A percentile compares a stretch with the other conserved stretches of the same genome.
Conservation (phyloP, 73 alveolate species). For the Chromera velia region DNA sequence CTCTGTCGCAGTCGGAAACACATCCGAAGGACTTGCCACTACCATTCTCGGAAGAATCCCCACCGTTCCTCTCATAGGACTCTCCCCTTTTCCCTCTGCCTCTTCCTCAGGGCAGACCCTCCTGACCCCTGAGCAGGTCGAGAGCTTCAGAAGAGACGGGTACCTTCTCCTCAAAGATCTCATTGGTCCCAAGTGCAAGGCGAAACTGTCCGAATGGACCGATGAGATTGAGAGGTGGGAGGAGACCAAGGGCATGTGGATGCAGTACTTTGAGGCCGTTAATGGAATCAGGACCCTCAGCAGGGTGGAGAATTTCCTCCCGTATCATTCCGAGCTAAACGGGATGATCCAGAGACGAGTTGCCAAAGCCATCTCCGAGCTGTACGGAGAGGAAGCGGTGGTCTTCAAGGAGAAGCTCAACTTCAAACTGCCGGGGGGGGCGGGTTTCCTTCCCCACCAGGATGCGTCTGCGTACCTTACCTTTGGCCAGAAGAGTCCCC, state of each 20-base stretch:
- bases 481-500: neutral
- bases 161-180: no score
- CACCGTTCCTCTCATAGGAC: no score
- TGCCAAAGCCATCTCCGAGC: neutral
- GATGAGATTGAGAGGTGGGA: neutral
- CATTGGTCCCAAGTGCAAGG: no score
- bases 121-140: no score
- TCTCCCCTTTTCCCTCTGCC: no score
- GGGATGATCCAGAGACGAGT: neutral
- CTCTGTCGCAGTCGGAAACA: no score
- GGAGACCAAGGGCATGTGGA: neutral
- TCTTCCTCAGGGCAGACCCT: no score
- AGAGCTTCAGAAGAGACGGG: no score
- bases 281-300: neutral
- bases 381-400: neutral
- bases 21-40: no score
- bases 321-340: neutral
- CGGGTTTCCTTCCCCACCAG: neutral
- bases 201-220: neutral
- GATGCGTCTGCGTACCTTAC: neutral
- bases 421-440: neutral
- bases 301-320: neutral
- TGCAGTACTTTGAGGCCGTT: neutral
- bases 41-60: no score
- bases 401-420: neutral